phyloP scores from a whole-genome alignment of 495 filamentous ascomycete species.

The Cairneyella variabilis region DNA sequence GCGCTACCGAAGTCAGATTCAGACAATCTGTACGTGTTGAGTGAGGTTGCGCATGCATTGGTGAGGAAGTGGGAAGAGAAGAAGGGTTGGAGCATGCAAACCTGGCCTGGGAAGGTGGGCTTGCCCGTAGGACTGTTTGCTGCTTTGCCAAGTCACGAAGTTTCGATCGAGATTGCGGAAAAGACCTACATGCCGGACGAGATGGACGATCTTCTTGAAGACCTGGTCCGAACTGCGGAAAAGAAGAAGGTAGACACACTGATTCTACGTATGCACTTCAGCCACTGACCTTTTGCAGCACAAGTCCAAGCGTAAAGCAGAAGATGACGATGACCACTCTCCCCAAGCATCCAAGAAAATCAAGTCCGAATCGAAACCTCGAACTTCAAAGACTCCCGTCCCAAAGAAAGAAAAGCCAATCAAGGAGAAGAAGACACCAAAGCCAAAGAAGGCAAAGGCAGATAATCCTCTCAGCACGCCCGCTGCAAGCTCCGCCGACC shows the following conservation, averaged over 20 bases:
- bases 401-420: constrained; percentile 23
- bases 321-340: constrained; percentile 37
- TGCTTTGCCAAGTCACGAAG: constrained; percentile 66
- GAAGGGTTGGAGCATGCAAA: constrained; percentile 73
- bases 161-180: constrained; percentile 77
- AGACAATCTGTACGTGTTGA: constrained; percentile 78
- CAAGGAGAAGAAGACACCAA: constrained; percentile 33
- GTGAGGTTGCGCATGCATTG: constrained; percentile 79
- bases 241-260: constrained; percentile 41
- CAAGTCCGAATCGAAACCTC: constrained; percentile 24
- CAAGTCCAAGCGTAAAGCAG: constrained; percentile 45
- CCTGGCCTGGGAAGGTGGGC: constrained; percentile 75
- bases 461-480: constrained; percentile 26
- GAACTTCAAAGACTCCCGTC: constrained; percentile 32
- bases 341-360: constrained; percentile 31
- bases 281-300: not conserved
- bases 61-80: constrained; percentile 79
- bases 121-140: constrained; percentile 75
- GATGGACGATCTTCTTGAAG: constrained; percentile 60
- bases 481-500: constrained; percentile 31
- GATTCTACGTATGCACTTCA: not conserved
- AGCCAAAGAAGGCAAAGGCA: constrained; percentile 32
- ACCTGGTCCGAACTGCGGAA: constrained; percentile 41
- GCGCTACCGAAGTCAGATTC: constrained; percentile 55
- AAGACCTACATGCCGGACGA: constrained; percentile 79